Conservation (phyloP, 1,284 basidiomycete species). For the Macrocystidia cucumis region DNA sequence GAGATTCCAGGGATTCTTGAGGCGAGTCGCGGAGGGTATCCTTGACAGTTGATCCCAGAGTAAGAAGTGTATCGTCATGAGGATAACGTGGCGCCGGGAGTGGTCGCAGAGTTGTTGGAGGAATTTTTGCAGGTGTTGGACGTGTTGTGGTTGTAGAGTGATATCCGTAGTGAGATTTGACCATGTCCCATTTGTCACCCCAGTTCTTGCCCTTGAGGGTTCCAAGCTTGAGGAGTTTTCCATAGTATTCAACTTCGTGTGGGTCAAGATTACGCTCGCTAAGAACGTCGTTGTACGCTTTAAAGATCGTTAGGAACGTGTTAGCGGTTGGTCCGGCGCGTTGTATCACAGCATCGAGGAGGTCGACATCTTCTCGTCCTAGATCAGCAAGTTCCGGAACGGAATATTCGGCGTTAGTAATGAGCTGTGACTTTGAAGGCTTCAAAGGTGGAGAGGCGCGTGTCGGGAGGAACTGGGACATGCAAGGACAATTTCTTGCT, state of each 20-base stretch:
- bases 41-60: no score
- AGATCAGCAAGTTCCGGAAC: slow-evolving; percentile 53
- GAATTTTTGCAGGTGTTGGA: no score
- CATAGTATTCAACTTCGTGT: slow-evolving; percentile 76
- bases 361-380: slow-evolving; percentile 50
- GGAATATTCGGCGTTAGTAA: slow-evolving; percentile 30
- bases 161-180: slow-evolving; percentile 51
- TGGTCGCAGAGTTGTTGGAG: no score
- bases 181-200: slow-evolving; percentile 68
- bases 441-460: slow-evolving; percentile 25
- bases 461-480: slow-evolving; percentile 24
- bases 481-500: slow-evolving; percentile 7
- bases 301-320: slow-evolving; percentile 71
- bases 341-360: slow-evolving; percentile 66
- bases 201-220: slow-evolving; percentile 69
- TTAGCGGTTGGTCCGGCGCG: slow-evolving; percentile 58
- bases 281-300: slow-evolving; percentile 72
- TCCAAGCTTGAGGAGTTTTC: slow-evolving; percentile 70
- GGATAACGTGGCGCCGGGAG: no score
- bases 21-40: no score
- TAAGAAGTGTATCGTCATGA: no score
- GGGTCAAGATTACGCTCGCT: slow-evolving; percentile 67
- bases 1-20: no score
- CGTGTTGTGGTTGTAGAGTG: no score
- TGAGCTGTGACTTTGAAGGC: no score